Base-by-base conservation (phyloP, 495 filamentous ascomycete species). In the Articulospora tetracladia region DNA sequence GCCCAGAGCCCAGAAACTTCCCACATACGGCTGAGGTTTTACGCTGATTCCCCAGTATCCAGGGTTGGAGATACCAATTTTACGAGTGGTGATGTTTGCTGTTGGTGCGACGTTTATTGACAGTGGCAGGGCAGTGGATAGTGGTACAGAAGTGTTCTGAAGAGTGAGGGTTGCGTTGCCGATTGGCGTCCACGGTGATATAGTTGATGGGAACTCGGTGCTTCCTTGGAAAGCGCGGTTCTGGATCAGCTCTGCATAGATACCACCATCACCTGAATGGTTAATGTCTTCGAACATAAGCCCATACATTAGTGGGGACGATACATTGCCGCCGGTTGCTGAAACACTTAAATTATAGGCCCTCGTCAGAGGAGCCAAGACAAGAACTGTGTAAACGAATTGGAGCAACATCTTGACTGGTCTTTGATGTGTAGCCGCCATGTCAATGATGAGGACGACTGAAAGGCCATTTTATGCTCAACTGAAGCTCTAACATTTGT, bases 151-250 rank as follows among this genome's bases (percentile, higher is more conserved):
- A 0, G 69, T 69, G 61, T 79, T 70, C 27, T 66, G 53, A 20
- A 82, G 69, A 27, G 66, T 67, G 26, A 84, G 69, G 3, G 60
- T 44, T 12, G 72, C 76, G 27, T 69, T 67, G 6, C 77, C 76
- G n/a, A 84, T 71, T 50, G 64, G n/a, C 8, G 19, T 23, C 64
- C 64, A 66, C 7, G 60, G 60, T 12, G 26, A 23, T 17, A 66
- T 44, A 13, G 53, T 63, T 13, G 77, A 58, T 20, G 70, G 70
- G 65, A 77, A 84, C n/a, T 68, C 71, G 0, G 73, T 75, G 7
- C 68, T 55, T 13, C 82, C 83, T 66, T 87, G 83, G 57, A 87
- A 87, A 6, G 78, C 83, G 49, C 81, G 80, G 63, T 86, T 86
- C 28, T 75, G 74, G 15, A 86, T 76, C 3, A 86, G 65, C 58